Base-by-base conservation (phyloP, 495 filamentous ascomycete species). In the Margaritispora aquatica region DNA sequence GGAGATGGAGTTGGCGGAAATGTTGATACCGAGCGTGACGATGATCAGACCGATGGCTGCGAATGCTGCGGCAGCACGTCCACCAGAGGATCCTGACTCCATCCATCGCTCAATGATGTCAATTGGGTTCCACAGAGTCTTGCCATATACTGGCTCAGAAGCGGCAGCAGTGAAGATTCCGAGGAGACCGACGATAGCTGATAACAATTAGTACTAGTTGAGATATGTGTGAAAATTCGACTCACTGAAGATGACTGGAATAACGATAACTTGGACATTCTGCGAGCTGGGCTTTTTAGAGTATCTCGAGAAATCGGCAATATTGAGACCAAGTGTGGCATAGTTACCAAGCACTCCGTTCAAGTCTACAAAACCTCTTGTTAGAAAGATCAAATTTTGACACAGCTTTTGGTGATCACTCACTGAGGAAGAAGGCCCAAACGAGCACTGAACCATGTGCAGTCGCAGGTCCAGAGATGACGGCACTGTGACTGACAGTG, bases 11-110 rank as follows among this genome's bases (percentile, higher is more conserved):
- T 84, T 83, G 15, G 81, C 81, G 4, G 75, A 75, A 65, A 84
- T 81, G 52, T 86, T 83, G 19, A 79, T 82, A 57, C 81, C 82
- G 26, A 84, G 76, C 24, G 75, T 70, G 50, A 78, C 79, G 27
- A 83, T 69, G 51, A 71, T 73, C 72, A 76, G 77, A 27, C 68
- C 65, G 51, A 78, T 69, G 9, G 76, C 77, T 7, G 72, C 76
- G 66, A 85, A 85, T 70, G 84, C 84, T 55, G 77, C 74, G 48
- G 77, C 77, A 46, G 78, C 75, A 1, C 73, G 68, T 9, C 58
- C 66, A 31, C 74, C 73, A 31, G 51, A 48, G 11, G 55, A 50
- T 21, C 56, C 56, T 11, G 47, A 41, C 34, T 51, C 17, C 56
- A 58, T 58, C 56, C 72, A 75, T 26, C 69, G 67, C 1, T 63